Base-by-base conservation (phyloP, 2,329 filamentous ascomycete species). In the Trichoderma afroharzianum region DNA sequence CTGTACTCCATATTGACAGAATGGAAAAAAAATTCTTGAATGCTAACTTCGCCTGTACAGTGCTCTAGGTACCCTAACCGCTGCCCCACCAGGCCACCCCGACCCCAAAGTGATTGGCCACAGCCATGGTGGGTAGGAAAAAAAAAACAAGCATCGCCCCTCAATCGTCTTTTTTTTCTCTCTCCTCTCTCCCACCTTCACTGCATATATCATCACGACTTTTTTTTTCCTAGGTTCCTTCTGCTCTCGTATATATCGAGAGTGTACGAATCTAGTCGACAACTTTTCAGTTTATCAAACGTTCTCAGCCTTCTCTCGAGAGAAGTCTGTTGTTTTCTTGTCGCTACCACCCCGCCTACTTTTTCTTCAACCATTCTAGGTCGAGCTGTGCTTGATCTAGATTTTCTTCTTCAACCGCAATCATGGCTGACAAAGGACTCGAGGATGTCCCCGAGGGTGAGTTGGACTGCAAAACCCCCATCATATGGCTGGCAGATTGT, bases 371-470 rank as follows among this genome's bases (percentile, higher is more conserved):
- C 74, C 79, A 78, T 81, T 85, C 87, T 90, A 90, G 91, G 88
- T 94, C 89, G 92, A 90, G 88, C 91, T 85, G 86, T 84, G 92
- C 91, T 92, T 93, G 92, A 88, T 91, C 88, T 89, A 87, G 87
- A 86, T 81, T 50, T 74, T 72, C 84, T 82, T 81, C 80, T 80
- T 32, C 80, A 80, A 88, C 86, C 91, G 91, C 93, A 95, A 98
- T 92, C 90, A 98, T 98, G 95, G 95, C 95, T 94, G 93, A 94
- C 81, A 97, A 97, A 90, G 95, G 95, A 89, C 94, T 98, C 88
- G 95, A 98, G 89, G 95, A 98, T 85, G 92, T 97, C 86, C 92
- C 93, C 83, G 94, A 97, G 89, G 90, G 94, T 97, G 88, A 88
- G 93, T 59, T 70, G 70, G 61, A 73, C 73, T 72, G 63, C 62